A percentile compares a stretch with the other conserved stretches of the same genome.
phyloP scores from a whole-genome alignment of 352 stramenopile species.

The Phytophthora macrochlamydospora region DNA sequence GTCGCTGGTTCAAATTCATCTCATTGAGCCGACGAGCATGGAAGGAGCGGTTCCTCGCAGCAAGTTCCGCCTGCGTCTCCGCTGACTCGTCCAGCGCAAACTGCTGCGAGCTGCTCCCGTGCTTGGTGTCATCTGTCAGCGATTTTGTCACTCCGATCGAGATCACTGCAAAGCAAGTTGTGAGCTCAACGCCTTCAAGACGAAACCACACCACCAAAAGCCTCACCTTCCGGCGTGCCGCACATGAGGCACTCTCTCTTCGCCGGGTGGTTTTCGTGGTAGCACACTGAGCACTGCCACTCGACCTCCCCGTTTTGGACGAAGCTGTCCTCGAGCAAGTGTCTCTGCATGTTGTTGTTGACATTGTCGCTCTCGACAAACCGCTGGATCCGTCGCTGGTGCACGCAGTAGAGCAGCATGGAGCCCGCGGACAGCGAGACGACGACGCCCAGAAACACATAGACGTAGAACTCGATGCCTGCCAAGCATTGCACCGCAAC shows the following conservation, averaged over 20 bases:
- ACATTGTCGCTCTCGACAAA: constrained; percentile 72
- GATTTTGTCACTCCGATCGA: constrained; percentile 59
- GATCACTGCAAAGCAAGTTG: constrained; percentile 47
- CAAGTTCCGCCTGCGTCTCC: constrained; percentile 41
- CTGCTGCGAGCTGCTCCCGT: constrained; percentile 19
- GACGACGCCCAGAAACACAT: constrained; percentile 75
- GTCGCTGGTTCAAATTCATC: constrained; percentile 82
- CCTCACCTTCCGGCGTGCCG: constrained; percentile 69
- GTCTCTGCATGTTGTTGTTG: constrained; percentile 89
- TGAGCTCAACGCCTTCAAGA: constrained; percentile 1
- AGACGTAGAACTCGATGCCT: constrained; percentile 71
- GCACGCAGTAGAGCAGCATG: constrained; percentile 67
- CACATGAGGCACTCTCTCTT: constrained; percentile 87
- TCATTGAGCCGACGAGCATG: constrained; percentile 81
- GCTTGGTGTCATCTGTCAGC: constrained; percentile 16
- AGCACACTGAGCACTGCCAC: constrained; percentile 86
- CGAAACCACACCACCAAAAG: not conserved
- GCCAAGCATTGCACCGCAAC: not conserved
- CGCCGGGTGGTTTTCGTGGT: constrained; percentile 84
- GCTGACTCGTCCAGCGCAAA: constrained; percentile 35
- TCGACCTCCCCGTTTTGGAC: constrained; percentile 72
- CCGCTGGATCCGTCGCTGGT: constrained; percentile 60
- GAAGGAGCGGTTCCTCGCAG: constrained; percentile 73
- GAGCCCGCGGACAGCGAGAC: constrained; percentile 42
- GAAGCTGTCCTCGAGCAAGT: constrained; percentile 82